These are phyloP conservation scores for Clavariopsis aquatica DNA, from an alignment of 495 filamentous ascomycete species.

Conservation along the genomic window DNA sequence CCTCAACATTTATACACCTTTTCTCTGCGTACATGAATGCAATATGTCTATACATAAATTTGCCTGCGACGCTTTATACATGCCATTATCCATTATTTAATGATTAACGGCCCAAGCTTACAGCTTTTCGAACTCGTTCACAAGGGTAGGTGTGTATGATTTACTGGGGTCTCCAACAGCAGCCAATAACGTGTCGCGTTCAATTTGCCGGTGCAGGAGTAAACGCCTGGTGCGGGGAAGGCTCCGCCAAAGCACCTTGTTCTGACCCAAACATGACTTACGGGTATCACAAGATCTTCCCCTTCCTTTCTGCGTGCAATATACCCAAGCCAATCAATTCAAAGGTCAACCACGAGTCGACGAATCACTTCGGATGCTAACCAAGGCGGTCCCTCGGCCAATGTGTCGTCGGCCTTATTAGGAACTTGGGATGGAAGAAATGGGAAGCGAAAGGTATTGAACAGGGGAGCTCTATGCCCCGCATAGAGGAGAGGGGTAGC, in stretches of 20 bases:
- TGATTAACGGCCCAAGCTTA: too few species aligned
- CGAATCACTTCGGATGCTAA: background rate
- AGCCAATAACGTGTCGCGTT: background rate
- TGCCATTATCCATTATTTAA: background rate
- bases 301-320: background rate
- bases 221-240: background rate
- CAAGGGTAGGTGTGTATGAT: background rate
- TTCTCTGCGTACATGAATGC: background rate
- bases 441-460: background rate
- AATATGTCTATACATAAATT: background rate
- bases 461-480: background rate
- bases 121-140: background rate
- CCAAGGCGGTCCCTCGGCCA: background rate
- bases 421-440: background rate
- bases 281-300: background rate
- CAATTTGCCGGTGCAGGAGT: slow-evolving; percentile 1
- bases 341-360: background rate
- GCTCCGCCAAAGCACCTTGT: background rate
- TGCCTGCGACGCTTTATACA: background rate
- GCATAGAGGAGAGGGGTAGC: background rate
- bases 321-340: background rate
- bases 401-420: background rate
- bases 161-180: background rate
- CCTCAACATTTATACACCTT: background rate
- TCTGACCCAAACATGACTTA: background rate